phyloP scores from a whole-genome alignment of 2,329 filamentous ascomycete genomes.

The Periglandula ipomoeae region DNA sequence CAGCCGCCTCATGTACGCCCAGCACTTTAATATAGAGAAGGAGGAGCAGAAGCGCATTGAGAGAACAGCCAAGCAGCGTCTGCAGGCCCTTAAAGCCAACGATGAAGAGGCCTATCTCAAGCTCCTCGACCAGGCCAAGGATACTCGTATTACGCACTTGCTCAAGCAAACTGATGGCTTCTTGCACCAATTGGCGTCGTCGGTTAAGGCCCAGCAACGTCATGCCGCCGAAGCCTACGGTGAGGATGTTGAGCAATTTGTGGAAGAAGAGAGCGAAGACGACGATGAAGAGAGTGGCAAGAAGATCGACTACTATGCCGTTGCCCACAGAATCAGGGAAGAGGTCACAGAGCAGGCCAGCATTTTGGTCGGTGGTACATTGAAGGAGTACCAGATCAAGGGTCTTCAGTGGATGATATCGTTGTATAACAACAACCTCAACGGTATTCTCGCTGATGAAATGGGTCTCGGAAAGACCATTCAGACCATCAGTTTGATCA shows the following conservation, averaged over 20 bases:
- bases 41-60: conserved; percentile 99
- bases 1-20: conserved; percentile 76
- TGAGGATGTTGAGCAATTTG: conserved; percentile 41
- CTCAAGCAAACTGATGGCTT: conserved; percentile 97
- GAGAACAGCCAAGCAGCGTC: conserved; percentile 96
- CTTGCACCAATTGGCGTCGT: conserved; percentile 87
- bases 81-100: conserved; percentile 96
- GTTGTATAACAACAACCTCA: conserved; percentile 98
- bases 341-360: conserved; percentile 73
- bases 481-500: conserved; percentile 95
- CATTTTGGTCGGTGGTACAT: conserved; percentile 80
- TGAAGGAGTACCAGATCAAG: conserved; percentile 98
- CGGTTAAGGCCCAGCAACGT: conserved; percentile 89
- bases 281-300: conserved; percentile 61
- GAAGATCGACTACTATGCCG: conserved; percentile 98
- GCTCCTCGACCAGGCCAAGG: conserved; percentile 94
- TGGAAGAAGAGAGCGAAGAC: conserved; percentile 58
- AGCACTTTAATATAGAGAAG: conserved; percentile 95
- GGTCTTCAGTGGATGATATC: conserved; percentile 99
- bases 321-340: conserved; percentile 92
- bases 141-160: conserved; percentile 96
- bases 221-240: conserved; percentile 73
- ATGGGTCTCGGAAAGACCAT: conserved; percentile 99
- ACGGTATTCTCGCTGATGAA: conserved; percentile 96
- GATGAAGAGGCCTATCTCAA: conserved; percentile 99